Evolutionary conservation across 306 rosid genomes (phyloP).

Genomic region (Trifolium repens): DNA sequence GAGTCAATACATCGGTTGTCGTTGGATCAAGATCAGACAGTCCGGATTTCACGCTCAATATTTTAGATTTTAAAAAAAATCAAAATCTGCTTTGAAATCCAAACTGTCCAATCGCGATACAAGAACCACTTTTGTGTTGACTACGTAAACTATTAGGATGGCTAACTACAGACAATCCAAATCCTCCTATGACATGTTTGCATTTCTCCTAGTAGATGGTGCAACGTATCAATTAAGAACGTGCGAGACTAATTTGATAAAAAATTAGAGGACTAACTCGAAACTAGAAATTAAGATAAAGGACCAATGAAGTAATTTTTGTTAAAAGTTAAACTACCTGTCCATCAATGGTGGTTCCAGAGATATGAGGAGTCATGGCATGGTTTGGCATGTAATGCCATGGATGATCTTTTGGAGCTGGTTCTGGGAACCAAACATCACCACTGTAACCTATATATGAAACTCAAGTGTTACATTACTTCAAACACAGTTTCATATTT

Average conservation of each 20-base stretch:
- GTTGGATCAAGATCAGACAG: not conserved
- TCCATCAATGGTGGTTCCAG: constrained; percentile 97
- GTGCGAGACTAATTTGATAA: not conserved
- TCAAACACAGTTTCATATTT: not conserved
- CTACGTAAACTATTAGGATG: not conserved
- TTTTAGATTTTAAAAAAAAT: not conserved
- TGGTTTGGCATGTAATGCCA: constrained; percentile 99
- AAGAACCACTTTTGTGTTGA: not conserved
- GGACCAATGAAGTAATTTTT: not conserved
- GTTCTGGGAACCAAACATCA: constrained; percentile 95
- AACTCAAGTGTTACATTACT: constrained; percentile 10
- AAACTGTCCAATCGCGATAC: not conserved
- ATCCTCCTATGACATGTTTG: not conserved
- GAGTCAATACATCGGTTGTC: not conserved
- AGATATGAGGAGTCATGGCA: constrained; percentile 97
- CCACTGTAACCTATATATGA: constrained; percentile 79
- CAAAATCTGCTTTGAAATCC: not conserved
- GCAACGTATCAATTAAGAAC: not conserved
- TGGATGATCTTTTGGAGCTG: constrained; percentile 99
- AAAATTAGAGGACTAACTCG: not conserved
- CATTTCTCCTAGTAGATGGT: constrained; percentile 2
- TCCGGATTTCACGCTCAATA: too few species aligned
- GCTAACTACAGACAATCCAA: not conserved
- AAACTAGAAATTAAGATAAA: not conserved
- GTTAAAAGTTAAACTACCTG: constrained; percentile 59